Evolutionary conservation across 192 early-diverging fungal genomes (phyloP).

Genomic region (Coemansia erecta): DNA sequence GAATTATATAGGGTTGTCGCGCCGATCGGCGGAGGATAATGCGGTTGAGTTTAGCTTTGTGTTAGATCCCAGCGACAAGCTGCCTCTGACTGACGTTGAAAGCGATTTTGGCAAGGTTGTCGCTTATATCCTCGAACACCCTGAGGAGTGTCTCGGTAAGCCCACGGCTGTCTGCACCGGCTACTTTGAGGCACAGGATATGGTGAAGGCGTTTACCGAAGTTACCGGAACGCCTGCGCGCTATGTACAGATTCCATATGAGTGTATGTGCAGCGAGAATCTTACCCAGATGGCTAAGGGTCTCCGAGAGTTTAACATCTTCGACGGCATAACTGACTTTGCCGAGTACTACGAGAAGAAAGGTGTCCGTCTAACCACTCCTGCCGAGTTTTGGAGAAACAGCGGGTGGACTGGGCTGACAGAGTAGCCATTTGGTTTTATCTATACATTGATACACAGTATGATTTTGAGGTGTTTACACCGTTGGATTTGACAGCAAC

Average conservation of each 20-base stretch:
- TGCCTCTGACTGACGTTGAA: slow-evolving; percentile 15
- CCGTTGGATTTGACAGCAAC: no score
- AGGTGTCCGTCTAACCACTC: slow-evolving; percentile 53
- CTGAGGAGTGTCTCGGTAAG: slow-evolving; percentile 10
- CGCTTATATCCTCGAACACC: slow-evolving; percentile 4
- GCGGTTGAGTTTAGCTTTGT: slow-evolving; percentile 32
- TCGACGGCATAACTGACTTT: slow-evolving; percentile 11
- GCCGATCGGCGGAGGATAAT: slow-evolving; percentile 28
- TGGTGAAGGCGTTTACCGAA: slow-evolving; percentile 14
- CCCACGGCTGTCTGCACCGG: slow-evolving; percentile 15
- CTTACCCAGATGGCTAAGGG: slow-evolving; percentile 19
- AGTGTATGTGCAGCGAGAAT: slow-evolving; percentile 1
- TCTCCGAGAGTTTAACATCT: slow-evolving; percentile 17
- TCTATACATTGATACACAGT: no score
- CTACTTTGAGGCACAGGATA: slow-evolving; percentile 15
- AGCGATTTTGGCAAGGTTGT: slow-evolving; percentile 17
- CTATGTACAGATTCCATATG: slow-evolving; percentile 14
- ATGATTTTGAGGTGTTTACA: no score
- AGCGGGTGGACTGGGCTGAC: not conserved
- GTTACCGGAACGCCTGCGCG: slow-evolving; percentile 16
- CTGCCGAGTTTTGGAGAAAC: not conserved
- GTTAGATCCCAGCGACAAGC: slow-evolving; percentile 13
- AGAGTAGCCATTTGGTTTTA: no score
- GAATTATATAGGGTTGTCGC: slow-evolving; percentile 21
- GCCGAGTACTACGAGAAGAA: slow-evolving; percentile 11